phyloP scores from a whole-genome alignment of 257 asterid genomes.

The Rubia yunnanensis region DNA sequence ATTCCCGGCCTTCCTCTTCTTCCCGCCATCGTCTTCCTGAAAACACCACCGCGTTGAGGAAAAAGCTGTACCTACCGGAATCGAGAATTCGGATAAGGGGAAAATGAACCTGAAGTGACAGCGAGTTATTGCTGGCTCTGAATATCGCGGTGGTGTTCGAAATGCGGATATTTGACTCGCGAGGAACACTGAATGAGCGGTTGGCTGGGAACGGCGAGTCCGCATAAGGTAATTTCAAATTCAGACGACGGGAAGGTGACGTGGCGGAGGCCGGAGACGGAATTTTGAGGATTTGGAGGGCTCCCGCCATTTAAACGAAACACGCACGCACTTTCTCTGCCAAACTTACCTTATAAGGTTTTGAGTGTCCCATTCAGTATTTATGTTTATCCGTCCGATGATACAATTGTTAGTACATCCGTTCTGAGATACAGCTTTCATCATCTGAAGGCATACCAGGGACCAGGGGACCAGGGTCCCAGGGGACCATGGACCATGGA shows the following conservation, averaged over 20 bases:
- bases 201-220: constrained; percentile 7
- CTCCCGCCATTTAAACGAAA: constrained; percentile 38
- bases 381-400: no score
- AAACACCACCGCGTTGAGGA: constrained; percentile 7
- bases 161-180: constrained; percentile 18
- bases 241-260: constrained; percentile 16
- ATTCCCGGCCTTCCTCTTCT: constrained; percentile 16
- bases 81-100: background rate
- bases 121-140: constrained; percentile 31
- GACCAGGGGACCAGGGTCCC: no score
- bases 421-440: no score
- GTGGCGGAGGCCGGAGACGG: constrained; percentile 23
- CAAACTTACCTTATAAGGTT: background rate
- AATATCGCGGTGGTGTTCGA: constrained; percentile 17
- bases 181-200: constrained; percentile 11
- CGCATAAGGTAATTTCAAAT: constrained; percentile 2
- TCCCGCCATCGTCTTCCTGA: constrained; percentile 48
- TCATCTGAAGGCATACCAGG: no score
- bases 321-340: background rate
- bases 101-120: constrained; percentile 32
- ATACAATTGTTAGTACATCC: no score
- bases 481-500: no score
- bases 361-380: no score
- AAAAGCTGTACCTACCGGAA: background rate
- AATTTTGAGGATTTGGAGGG: constrained; percentile 24